Evolutionary conservation across 495 filamentous ascomycete genomes (phyloP).

Genomic region (Xylaria curta): DNA sequence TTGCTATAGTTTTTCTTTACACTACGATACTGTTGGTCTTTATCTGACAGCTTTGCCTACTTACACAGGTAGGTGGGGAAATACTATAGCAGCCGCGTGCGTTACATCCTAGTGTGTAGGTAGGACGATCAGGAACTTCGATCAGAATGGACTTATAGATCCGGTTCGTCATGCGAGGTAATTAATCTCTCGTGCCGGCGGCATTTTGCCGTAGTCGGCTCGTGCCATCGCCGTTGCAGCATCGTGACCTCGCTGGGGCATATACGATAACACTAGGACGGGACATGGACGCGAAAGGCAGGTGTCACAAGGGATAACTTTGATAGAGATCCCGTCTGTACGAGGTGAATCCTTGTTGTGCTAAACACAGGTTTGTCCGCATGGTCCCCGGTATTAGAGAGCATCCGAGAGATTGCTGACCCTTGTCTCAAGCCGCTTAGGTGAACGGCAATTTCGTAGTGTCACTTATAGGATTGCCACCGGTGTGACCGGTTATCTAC

Average conservation of each 20-base stretch:
- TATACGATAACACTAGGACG: not conserved
- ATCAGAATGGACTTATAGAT: not conserved
- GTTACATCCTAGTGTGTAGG: not conserved
- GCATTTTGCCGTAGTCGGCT: not conserved
- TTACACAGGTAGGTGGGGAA: not conserved
- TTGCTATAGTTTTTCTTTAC: not conserved
- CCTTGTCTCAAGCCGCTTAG: not conserved
- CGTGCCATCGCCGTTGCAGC: not conserved
- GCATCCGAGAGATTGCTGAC: not conserved
- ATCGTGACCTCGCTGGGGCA: not conserved
- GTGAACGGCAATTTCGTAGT: not conserved
- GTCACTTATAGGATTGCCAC: not conserved
- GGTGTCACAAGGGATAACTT: slow-evolving; percentile 8
- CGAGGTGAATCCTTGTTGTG: not conserved
- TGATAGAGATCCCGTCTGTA: not conserved
- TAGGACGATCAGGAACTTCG: not conserved
- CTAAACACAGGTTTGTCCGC: slow-evolving; percentile 2
- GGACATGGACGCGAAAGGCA: not conserved
- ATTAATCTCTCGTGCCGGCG: not conserved
- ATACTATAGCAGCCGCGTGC: not conserved
- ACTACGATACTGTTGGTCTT: not conserved
- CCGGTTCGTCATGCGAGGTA: not conserved
- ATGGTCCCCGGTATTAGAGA: too few species aligned
- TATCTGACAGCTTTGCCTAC: not conserved
- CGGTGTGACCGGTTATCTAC: not conserved